Conservation (phyloP, 768 basidiomycete species). For the Lanmaoa rubissima region DNA sequence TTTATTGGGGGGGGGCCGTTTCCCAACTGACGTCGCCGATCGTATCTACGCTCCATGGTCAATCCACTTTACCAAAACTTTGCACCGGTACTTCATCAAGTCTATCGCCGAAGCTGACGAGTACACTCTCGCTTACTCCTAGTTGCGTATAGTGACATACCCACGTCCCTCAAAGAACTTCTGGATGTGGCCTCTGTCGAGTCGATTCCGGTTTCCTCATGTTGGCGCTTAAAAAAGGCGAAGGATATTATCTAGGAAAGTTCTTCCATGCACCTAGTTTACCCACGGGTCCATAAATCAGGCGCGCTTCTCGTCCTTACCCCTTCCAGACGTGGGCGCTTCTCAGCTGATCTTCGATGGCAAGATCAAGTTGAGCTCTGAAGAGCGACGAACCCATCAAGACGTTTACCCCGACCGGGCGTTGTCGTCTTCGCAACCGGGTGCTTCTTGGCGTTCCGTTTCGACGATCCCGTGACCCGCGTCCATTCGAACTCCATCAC, state of each 20-base stretch:
- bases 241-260: slow-evolving; percentile 67
- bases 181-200: slow-evolving; percentile 51
- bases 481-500: background rate
- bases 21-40: slow-evolving; percentile 32
- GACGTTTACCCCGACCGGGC: slow-evolving; percentile 38
- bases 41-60: slow-evolving; percentile 40
- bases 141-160: background rate
- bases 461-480: background rate
- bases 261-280: background rate
- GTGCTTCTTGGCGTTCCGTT: background rate
- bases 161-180: slow-evolving; percentile 33
- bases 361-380: slow-evolving; percentile 39
- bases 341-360: slow-evolving; percentile 42
- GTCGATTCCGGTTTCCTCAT: slow-evolving; percentile 47
- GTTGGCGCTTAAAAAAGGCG: slow-evolving; percentile 45
- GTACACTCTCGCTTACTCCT: background rate
- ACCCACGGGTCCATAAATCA: background rate
- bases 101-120: background rate
- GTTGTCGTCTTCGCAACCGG: slow-evolving; percentile 25
- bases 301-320: too few species aligned
- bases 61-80: background rate
- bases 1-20: slow-evolving; percentile 38
- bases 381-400: too few species aligned
- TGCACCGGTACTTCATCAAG: background rate
- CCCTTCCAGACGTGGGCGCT: slow-evolving; percentile 34